A percentile compares a stretch with the other conserved stretches of the same genome.
Evolutionary conservation across 805 yeast species (phyloP).

Genomic region (Soucietia sequanensis): DNA sequence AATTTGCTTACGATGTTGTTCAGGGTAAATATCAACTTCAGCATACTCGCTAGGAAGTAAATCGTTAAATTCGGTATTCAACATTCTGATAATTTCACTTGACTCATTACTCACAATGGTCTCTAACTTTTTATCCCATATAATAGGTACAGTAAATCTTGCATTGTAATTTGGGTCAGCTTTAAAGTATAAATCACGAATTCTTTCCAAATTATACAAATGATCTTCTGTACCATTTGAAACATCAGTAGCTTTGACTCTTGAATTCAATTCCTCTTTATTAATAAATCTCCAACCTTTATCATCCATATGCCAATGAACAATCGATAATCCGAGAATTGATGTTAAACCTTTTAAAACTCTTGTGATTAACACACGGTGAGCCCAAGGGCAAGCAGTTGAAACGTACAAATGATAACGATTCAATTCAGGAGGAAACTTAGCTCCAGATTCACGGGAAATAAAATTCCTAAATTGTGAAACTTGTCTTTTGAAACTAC

Average conservation of each 20-base stretch:
- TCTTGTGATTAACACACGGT: conserved; percentile 73
- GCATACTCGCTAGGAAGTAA: conserved; percentile 49
- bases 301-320: conserved; percentile 86
- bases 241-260: conserved; percentile 53
- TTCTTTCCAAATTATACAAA: conserved; percentile 54
- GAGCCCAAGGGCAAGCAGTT: conserved; percentile 96
- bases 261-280: conserved; percentile 44
- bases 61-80: conserved; percentile 72
- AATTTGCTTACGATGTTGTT: conserved; percentile 49
- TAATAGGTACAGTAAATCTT: conserved; percentile 87
- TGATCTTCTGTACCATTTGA: conserved; percentile 39
- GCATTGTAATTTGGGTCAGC: conserved; percentile 76
- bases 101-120: conserved; percentile 93
- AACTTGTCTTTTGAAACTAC: conserved; percentile 22
- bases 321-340: conserved; percentile 68
- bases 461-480: conserved; percentile 62
- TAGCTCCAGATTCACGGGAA: conserved; percentile 54
- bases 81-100: conserved; percentile 81
- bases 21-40: conserved; percentile 63
- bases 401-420: conserved; percentile 89
- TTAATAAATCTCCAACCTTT: conserved; percentile 86
- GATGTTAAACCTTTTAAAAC: conserved; percentile 65
- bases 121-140: conserved; percentile 82
- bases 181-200: conserved; percentile 72
- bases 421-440: conserved; percentile 69